These are phyloP conservation scores for Sesbania bispinosa DNA, from an alignment of 306 rosid species.

Conservation along the genomic window DNA sequence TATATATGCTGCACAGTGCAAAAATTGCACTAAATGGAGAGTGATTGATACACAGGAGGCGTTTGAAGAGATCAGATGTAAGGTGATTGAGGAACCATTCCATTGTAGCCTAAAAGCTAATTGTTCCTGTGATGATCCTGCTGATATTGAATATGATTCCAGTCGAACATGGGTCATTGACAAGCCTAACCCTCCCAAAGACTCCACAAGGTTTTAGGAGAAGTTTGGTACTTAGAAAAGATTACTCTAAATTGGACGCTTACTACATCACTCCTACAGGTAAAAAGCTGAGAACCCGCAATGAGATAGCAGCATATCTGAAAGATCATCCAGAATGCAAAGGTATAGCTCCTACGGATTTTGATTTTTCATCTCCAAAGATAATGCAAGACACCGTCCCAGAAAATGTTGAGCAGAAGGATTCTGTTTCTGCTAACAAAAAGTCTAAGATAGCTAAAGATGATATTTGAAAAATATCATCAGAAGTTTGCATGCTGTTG, in stretches of 20 bases:
- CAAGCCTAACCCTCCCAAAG: constrained; percentile 76
- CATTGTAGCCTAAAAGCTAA: constrained; percentile 48
- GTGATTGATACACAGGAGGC: constrained; percentile 64
- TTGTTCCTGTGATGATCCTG: constrained; percentile 62
- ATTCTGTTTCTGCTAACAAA: constrained; percentile 38
- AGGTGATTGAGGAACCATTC: constrained; percentile 51
- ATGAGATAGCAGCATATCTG: constrained; percentile 54
- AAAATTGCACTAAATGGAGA: constrained; percentile 79
- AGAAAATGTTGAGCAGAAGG: constrained; percentile 37
- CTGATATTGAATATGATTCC: constrained; percentile 64
- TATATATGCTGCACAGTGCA: constrained; percentile 73
- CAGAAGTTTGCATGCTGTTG: constrained; percentile 7
- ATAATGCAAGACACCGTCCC: constrained; percentile 81
- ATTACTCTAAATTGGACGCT: constrained; percentile 78
- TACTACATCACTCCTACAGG: constrained; percentile 69
- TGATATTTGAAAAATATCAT: constrained; percentile 7
- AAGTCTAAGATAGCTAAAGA: constrained; percentile 32
- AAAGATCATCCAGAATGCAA: constrained; percentile 48
- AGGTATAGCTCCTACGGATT: constrained; percentile 41
- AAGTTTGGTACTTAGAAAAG: constrained; percentile 63
- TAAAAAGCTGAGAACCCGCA: constrained; percentile 65
- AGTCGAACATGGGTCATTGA: constrained; percentile 87
- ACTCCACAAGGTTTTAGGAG: constrained; percentile 73
- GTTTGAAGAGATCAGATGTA: constrained; percentile 76
- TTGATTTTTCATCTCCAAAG: constrained; percentile 68